Evolutionary conservation across 2,329 filamentous ascomycete species (phyloP).

Genomic region (Fusarium tjaetaba): DNA sequence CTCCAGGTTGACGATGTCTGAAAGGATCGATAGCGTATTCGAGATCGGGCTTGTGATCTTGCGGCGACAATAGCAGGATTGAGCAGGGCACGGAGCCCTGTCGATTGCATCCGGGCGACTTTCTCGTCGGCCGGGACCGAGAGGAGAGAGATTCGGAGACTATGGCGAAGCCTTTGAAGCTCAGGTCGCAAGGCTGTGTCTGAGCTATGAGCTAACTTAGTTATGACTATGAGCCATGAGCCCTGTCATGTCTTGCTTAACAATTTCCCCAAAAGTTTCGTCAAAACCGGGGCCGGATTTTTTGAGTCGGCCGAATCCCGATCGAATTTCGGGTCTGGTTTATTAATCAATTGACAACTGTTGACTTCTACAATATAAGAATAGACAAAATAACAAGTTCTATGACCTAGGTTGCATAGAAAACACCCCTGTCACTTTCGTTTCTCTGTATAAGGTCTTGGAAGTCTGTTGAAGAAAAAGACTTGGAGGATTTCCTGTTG

Average conservation of each 20-base stretch:
- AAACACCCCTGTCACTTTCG: neutral
- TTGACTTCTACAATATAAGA: neutral
- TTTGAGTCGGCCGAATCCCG: slow-evolving; percentile 20
- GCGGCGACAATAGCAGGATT: slow-evolving; percentile 41
- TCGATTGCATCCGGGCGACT: slow-evolving; percentile 47
- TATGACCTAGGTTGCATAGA: neutral
- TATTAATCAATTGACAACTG: neutral
- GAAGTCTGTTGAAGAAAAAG: neutral
- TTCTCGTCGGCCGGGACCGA: slow-evolving; percentile 28
- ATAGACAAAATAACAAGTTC: neutral
- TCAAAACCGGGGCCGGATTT: slow-evolving; percentile 20
- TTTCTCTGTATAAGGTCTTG: neutral
- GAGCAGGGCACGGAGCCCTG: slow-evolving; percentile 45
- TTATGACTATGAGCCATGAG: slow-evolving; percentile 2
- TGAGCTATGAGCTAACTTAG: neutral
- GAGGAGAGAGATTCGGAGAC: neutral
- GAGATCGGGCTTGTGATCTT: slow-evolving; percentile 35
- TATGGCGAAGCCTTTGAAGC: neutral
- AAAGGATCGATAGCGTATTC: slow-evolving; percentile 37
- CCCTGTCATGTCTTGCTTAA: slow-evolving; percentile 15
- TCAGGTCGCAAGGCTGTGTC: slow-evolving; percentile 21
- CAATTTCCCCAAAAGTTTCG: slow-evolving; percentile 24
- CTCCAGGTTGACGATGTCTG: slow-evolving; percentile 34
- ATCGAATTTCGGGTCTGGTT: neutral
- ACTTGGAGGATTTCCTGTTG: neutral